Evolutionary conservation across 345 rosid genomes (phyloP), one percentile per base, ranked within the genome.

Genomic region (Bretschneidera sinensis): DNA sequence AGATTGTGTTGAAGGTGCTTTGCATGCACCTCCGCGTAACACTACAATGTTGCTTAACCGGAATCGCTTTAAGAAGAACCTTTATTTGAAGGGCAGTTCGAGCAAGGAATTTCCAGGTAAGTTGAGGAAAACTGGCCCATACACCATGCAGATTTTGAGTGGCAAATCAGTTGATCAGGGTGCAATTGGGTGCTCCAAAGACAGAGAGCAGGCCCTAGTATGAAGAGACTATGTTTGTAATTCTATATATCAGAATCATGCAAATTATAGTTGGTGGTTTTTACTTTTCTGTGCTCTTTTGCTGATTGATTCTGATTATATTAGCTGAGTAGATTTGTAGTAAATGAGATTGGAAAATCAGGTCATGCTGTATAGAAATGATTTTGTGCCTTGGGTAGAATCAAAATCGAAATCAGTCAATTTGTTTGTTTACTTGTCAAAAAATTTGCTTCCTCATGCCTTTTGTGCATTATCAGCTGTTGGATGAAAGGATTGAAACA

Each of bases 1-100:
- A 24, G 86, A 79, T 55, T 80, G 84, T 55, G 88, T 85, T 9
- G 87, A 82, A 69, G 84, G 78, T 11, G 88, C 84, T 66, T 48
- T 78, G 55, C 78, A 76, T 65, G 66, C 71, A 48, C 82, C 90
- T 8, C 69, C 78, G 1, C 72, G 74, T 51, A 79, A 69, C 73
- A 66, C 85, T 13, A 72, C 78, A 81, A 23, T 78, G 64, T 54
- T 79, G 50, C 77, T 82, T 20, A 86, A 77, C 70, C 75, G 74
- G 52, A 84, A 64, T 70, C 76, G 74, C 31, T 34, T 79, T 50
- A 79, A 71, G 79, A 82, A 75, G 67, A 86, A 68, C 57, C 77
- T 82, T 62, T 66, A 80, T 1, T 21, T 80, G 47, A 84, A 78
- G 72, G 76, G 81, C 23, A 77, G 73, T 67, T 64, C 77, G 4